phyloP scores from a whole-genome alignment of 1,284 basidiomycete genomes.

The Marasmius oreades region DNA sequence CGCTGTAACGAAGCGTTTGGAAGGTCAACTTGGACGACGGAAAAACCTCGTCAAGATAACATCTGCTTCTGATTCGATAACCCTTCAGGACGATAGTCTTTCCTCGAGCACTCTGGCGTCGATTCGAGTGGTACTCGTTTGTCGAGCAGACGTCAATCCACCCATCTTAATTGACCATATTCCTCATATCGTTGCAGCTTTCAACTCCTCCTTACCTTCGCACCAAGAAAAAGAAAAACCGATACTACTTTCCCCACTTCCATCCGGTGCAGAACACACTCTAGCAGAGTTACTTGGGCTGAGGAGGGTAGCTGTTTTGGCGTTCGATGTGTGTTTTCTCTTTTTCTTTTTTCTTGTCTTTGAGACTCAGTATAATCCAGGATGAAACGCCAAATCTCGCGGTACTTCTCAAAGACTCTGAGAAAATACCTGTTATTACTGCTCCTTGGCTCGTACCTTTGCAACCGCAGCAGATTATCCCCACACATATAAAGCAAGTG shows the following conservation, averaged over 20 bases:
- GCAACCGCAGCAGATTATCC: conserved; percentile 38
- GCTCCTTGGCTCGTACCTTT: conserved; percentile 58
- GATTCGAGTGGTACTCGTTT: conserved; percentile 59
- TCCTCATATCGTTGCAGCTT: conserved; percentile 68
- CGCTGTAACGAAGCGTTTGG: conserved; percentile 73
- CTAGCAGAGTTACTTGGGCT: conserved; percentile 66
- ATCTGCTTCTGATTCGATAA: not conserved
- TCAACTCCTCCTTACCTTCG: conserved; percentile 45
- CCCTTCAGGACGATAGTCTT: not conserved
- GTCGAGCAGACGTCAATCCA: conserved; percentile 72
- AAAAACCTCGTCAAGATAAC: conserved; percentile 23
- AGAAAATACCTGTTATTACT: conserved; percentile 45
- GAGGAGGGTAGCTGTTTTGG: conserved; percentile 67
- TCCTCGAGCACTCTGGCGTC: conserved; percentile 11
- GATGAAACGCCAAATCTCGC: conserved; percentile 35
- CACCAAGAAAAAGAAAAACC: conserved; percentile 17
- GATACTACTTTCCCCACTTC: conserved; percentile 66
- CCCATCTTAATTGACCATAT: conserved; percentile 66
- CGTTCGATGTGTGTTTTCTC: conserved; percentile 42
- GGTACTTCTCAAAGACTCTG: conserved; percentile 37
- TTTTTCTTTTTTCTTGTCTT: not conserved
- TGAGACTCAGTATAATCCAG: conserved; percentile 24
- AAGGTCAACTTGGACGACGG: conserved; percentile 47
- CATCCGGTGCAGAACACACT: conserved; percentile 63
- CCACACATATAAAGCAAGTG: conserved; percentile 85